Evolutionary conservation across 345 rosid species (phyloP).

Genomic region (Lepidium didymum): DNA sequence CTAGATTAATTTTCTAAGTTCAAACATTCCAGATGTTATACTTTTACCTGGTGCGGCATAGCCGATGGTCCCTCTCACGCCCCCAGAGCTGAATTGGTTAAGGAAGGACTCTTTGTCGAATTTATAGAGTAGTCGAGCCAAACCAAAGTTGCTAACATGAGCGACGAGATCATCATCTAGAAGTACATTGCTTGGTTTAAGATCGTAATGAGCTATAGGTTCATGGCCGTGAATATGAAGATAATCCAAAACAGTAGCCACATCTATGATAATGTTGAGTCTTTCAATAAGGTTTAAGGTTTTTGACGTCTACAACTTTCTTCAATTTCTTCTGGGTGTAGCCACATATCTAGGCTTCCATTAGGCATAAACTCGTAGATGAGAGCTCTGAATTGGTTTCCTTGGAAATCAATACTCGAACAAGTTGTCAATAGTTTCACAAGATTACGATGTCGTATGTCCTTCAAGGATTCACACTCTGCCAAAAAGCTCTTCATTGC

Average conservation of each 20-base stretch:
- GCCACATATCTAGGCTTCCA: slow-evolving; percentile 22
- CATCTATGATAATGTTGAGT: slow-evolving; percentile 21
- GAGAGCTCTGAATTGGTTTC: slow-evolving; percentile 28
- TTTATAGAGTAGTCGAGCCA: neutral
- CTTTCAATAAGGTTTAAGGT: slow-evolving; percentile 23
- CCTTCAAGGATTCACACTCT: slow-evolving; percentile 41
- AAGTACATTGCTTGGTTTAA: slow-evolving; percentile 8
- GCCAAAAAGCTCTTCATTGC: slow-evolving; percentile 41
- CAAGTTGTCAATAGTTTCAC: neutral
- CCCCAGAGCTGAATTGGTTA: neutral
- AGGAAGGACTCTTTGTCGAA: neutral
- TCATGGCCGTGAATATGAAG: neutral
- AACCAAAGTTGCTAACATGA: slow-evolving; percentile 20
- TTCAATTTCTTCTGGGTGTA: slow-evolving; percentile 11
- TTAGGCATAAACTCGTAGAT: slow-evolving; percentile 23
- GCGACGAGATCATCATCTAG: neutral
- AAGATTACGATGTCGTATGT: neutral
- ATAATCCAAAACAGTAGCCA: slow-evolving; percentile 12
- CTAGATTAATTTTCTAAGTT: neutral
- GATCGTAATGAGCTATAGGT: slow-evolving; percentile 5
- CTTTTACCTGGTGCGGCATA: slow-evolving; percentile 18
- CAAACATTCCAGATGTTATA: neutral
- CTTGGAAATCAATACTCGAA: neutral
- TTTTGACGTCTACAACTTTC: neutral
- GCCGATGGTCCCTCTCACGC: slow-evolving; percentile 4